phyloP scores from a whole-genome alignment of 495 filamentous ascomycete genomes.

The Penicillium odoratum region DNA sequence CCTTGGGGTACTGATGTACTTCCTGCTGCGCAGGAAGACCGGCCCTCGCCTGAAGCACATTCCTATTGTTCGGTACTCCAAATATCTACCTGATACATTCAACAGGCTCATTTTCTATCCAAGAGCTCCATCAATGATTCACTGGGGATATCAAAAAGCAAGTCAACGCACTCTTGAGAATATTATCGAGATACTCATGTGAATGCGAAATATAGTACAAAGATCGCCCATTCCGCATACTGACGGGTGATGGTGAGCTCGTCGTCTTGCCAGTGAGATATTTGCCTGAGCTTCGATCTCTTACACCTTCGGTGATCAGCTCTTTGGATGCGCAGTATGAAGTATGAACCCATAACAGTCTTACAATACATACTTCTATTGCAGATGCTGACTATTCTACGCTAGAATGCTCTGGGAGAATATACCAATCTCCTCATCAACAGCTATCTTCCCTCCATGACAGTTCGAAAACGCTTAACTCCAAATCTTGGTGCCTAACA shows the following conservation, averaged over 20 bases:
- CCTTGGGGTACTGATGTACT: constrained; percentile 13
- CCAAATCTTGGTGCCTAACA: constrained; percentile 22
- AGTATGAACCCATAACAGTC: constrained; percentile 11
- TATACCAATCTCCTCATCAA: constrained; percentile 32
- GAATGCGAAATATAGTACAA: constrained; percentile 24
- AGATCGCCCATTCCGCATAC: constrained; percentile 29
- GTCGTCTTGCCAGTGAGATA: constrained; percentile 35
- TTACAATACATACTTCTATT: not conserved
- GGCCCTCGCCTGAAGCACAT: constrained; percentile 20
- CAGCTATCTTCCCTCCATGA: constrained; percentile 26
- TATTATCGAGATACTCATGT: not conserved
- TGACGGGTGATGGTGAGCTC: constrained; percentile 37
- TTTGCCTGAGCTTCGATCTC: constrained; percentile 25
- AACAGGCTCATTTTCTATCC: constrained; percentile 33
- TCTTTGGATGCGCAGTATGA: constrained; percentile 31
- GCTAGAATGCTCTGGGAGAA: constrained; percentile 32
- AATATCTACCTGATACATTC: constrained; percentile 26
- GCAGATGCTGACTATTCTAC: not conserved
- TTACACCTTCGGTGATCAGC: constrained; percentile 24
- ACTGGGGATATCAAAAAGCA: constrained; percentile 32
- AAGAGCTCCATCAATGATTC: constrained; percentile 23
- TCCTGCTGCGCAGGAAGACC: constrained; percentile 9
- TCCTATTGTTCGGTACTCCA: constrained; percentile 26
- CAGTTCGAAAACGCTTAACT: constrained; percentile 29
- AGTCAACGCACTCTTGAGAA: not conserved